phyloP scores from a whole-genome alignment of 257 asterid genomes.

The Thymus quinquecostatus region DNA sequence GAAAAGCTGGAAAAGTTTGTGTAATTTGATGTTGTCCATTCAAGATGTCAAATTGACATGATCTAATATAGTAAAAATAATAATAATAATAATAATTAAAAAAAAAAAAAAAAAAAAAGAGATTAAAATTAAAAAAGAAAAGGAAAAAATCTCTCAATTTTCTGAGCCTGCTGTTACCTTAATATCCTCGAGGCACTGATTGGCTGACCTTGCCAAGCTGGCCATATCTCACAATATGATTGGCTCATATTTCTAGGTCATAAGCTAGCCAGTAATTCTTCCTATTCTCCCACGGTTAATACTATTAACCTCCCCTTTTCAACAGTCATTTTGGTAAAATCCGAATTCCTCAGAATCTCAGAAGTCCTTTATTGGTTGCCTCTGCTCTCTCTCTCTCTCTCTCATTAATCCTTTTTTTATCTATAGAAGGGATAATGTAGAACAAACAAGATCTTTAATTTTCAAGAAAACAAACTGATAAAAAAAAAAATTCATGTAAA shows the following conservation, averaged over 20 bases:
- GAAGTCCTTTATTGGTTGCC: constrained; percentile 59
- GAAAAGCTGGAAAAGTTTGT: constrained; percentile 34
- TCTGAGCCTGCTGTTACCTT: constrained; percentile 56
- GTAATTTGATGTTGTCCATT: constrained; percentile 42
- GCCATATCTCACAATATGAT: constrained; percentile 48
- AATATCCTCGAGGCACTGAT: constrained; percentile 70
- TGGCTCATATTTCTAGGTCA: constrained; percentile 45
- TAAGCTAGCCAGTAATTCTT: not conserved
- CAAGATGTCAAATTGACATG: constrained; percentile 40
- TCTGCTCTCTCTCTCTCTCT: constrained; percentile 19
- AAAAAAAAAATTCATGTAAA: not conserved
- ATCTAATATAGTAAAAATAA: constrained; percentile 30
- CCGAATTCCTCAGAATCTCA: constrained; percentile 38
- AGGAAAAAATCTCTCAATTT: constrained; percentile 14
- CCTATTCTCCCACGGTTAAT: constrained; percentile 42
- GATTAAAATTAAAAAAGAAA: too few relatives aligned
- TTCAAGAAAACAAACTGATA: not conserved
- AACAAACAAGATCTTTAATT: not conserved
- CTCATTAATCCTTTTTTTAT: not conserved
- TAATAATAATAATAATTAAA: not conserved
- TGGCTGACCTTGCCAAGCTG: constrained; percentile 65
- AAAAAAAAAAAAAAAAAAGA: not conserved
- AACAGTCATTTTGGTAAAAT: constrained; percentile 38
- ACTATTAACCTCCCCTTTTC: constrained; percentile 30
- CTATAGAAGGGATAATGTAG: not conserved